A percentile compares a stretch with the other conserved stretches of the same genome.
Conservation (phyloP, 1,284 basidiomycete species). For the Ustilago shanxiensis region DNA sequence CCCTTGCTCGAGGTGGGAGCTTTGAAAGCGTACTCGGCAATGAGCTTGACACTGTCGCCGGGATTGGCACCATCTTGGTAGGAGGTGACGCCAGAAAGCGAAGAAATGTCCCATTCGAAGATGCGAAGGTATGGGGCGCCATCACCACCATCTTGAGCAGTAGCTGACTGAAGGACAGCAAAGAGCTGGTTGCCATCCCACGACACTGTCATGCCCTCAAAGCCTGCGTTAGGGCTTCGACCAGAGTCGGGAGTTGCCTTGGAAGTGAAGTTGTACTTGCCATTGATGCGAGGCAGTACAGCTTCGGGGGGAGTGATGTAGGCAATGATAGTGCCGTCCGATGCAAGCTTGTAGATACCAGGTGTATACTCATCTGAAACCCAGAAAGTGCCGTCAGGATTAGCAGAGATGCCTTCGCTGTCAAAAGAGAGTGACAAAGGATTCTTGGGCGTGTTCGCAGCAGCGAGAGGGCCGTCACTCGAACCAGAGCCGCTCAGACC, state of each 20-base stretch:
- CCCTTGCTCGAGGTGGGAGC: slow-evolving; percentile 75
- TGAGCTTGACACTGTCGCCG: slow-evolving; percentile 42
- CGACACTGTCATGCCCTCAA: slow-evolving; percentile 77
- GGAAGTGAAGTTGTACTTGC: slow-evolving; percentile 76
- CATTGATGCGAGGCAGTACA: slow-evolving; percentile 73
- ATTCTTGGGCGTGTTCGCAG: slow-evolving; percentile 71
- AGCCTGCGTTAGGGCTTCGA: slow-evolving; percentile 74
- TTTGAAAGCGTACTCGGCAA: slow-evolving; percentile 77
- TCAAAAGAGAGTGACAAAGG: slow-evolving; percentile 73
- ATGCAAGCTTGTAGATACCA: slow-evolving; percentile 76
- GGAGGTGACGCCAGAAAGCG: slow-evolving; percentile 24
- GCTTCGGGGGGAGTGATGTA: slow-evolving; percentile 77
- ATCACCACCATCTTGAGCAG: slow-evolving; percentile 76
- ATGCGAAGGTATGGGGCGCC: slow-evolving; percentile 42
- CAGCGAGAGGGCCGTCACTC: slow-evolving; percentile 61
- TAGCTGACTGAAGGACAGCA: slow-evolving; percentile 77
- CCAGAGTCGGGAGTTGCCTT: slow-evolving; percentile 72
- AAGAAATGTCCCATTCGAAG: slow-evolving; percentile 45
- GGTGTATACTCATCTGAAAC: slow-evolving; percentile 80
- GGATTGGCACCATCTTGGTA: slow-evolving; percentile 70
- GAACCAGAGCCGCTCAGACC: slow-evolving; percentile 28
- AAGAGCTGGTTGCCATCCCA: slow-evolving; percentile 74
- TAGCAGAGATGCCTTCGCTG: slow-evolving; percentile 76
- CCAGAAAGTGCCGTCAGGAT: slow-evolving; percentile 73
- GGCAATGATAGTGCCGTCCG: slow-evolving; percentile 74